A percentile compares a stretch with the other conserved stretches of the same genome.
Evolutionary conservation across 371 early-diverging fungal species (phyloP).

Genomic region (Mucor plumbeus): DNA sequence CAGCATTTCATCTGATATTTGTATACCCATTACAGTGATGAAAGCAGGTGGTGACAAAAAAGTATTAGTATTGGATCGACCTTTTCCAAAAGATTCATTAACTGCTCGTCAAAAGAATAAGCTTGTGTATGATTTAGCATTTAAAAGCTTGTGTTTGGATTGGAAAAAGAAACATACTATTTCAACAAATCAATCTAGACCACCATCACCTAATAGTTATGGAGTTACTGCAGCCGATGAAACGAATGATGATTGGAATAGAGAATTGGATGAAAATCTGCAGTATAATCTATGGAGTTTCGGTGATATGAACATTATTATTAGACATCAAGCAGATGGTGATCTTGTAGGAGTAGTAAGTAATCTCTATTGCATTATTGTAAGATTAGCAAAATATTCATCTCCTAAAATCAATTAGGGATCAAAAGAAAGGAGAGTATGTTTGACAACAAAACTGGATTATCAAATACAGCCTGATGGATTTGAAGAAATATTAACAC

Average conservation of each 20-base stretch:
- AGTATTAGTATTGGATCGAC: slow-evolving; percentile 17
- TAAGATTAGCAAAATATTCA: background rate
- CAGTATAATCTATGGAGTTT: slow-evolving; percentile 33
- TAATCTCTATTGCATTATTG: background rate
- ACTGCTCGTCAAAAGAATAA: slow-evolving; percentile 17
- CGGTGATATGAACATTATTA: slow-evolving; percentile 28
- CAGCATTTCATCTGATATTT: background rate
- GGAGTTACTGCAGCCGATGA: background rate
- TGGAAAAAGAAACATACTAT: slow-evolving; percentile 19
- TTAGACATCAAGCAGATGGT: slow-evolving; percentile 29
- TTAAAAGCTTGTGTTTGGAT: slow-evolving; percentile 24
- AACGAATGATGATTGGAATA: background rate
- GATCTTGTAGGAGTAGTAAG: slow-evolving; percentile 11
- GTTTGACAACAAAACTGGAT: slow-evolving; percentile 26
- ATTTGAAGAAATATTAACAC: slow-evolving; percentile 19
- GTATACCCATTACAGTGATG: slow-evolving; percentile 14
- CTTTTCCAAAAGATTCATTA: slow-evolving; percentile 19
- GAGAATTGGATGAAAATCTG: slow-evolving; percentile 22
- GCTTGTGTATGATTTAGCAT: slow-evolving; percentile 14
- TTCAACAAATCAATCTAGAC: background rate
- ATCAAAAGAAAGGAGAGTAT: slow-evolving; percentile 5
- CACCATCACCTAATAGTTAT: background rate
- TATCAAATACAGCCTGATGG: slow-evolving; percentile 19
- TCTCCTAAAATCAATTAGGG: slow-evolving; percentile 1
- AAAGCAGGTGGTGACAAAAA: background rate